These are phyloP conservation scores for Aplosporella prunicola DNA, from an alignment of 2,329 filamentous ascomycete genomes.

Conservation along the genomic window DNA sequence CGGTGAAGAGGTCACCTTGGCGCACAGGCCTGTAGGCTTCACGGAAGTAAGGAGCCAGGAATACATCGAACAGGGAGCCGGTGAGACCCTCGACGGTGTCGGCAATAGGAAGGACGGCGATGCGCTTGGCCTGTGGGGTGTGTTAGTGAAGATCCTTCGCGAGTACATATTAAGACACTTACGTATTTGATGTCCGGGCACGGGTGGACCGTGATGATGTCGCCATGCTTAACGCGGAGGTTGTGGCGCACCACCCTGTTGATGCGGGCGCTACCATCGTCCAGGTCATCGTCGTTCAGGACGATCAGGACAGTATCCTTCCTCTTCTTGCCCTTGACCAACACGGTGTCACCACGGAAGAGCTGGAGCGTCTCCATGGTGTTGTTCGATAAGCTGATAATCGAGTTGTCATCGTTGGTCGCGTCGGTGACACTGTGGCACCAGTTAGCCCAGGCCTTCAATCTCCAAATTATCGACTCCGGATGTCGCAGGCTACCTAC, in stretches of 20 bases:
- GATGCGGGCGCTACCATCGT: constrained; percentile 93
- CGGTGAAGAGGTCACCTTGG: constrained; percentile 96
- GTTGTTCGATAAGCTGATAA: constrained; percentile 95
- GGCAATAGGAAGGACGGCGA: constrained; percentile 94
- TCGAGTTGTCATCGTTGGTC: constrained; percentile 98
- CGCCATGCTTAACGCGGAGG: constrained; percentile 94
- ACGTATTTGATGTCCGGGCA: constrained; percentile 99
- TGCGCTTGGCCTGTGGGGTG: constrained; percentile 74
- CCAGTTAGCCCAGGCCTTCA: constrained; percentile 20
- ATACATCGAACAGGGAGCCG: constrained; percentile 96
- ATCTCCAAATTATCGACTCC: background rate
- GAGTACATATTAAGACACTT: constrained; percentile 33
- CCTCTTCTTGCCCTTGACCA: constrained; percentile 98
- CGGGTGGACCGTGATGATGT: constrained; percentile 92
- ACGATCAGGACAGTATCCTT: constrained; percentile 99
- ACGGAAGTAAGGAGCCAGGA: constrained; percentile 98
- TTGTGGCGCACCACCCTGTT: constrained; percentile 99
- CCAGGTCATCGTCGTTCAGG: constrained; percentile 91
- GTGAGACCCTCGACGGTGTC: constrained; percentile 97
- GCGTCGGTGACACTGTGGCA: constrained; percentile 82
- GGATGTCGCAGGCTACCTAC: constrained; percentile 45
- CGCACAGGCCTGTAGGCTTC: constrained; percentile 96
- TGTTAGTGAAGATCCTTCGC: constrained; percentile 14
- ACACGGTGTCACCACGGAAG: constrained; percentile 95
- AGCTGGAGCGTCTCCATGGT: constrained; percentile 98